A percentile compares a stretch with the other conserved stretches of the same genome.
Evolutionary conservation across 768 basidiomycete species (phyloP).

Genomic region (Vararia minispora): DNA sequence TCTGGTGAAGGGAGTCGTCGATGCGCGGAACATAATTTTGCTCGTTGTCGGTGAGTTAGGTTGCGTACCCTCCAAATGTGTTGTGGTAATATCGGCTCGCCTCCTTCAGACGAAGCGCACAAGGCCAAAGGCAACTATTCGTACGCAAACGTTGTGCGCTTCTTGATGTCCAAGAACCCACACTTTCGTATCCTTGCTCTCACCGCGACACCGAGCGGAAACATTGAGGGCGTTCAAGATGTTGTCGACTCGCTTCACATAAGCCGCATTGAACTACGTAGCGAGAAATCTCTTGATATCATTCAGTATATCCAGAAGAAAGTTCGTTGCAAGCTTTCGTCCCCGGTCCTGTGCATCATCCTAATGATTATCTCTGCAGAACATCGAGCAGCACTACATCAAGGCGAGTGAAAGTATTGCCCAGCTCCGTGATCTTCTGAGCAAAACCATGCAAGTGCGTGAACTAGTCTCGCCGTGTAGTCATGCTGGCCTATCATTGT

Average conservation of each 20-base stretch:
- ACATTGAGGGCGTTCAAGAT: conserved; percentile 75
- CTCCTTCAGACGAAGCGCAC: conserved; percentile 78
- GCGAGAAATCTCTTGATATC: conserved; percentile 84
- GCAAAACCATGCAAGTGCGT: conserved; percentile 63
- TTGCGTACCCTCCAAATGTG: background rate
- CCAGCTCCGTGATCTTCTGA: conserved; percentile 56
- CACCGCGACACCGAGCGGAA: conserved; percentile 89
- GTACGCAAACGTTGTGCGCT: conserved; percentile 82
- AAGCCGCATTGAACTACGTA: conserved; percentile 87
- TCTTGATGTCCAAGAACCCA: conserved; percentile 89
- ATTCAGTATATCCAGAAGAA: conserved; percentile 82
- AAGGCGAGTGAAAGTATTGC: conserved; percentile 56
- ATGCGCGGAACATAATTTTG: conserved; percentile 71
- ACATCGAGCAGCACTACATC: conserved; percentile 69
- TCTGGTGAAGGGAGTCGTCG: conserved; percentile 57
- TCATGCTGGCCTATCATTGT: conserved; percentile 8
- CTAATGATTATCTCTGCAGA: conserved; percentile 27
- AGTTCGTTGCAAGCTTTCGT: conserved; percentile 26
- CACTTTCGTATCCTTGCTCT: conserved; percentile 88
- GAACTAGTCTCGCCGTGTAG: conserved; percentile 2
- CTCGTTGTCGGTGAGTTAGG: conserved; percentile 66
- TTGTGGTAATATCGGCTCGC: background rate
- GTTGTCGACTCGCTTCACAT: conserved; percentile 93
- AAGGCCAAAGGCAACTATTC: conserved; percentile 89
- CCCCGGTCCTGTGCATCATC: background rate